Percentiles rank a stretch among this genome's conserved stretches.
phyloP scores from a whole-genome alignment of 2,329 filamentous ascomycete genomes.

The Coniochaeta sp. region DNA sequence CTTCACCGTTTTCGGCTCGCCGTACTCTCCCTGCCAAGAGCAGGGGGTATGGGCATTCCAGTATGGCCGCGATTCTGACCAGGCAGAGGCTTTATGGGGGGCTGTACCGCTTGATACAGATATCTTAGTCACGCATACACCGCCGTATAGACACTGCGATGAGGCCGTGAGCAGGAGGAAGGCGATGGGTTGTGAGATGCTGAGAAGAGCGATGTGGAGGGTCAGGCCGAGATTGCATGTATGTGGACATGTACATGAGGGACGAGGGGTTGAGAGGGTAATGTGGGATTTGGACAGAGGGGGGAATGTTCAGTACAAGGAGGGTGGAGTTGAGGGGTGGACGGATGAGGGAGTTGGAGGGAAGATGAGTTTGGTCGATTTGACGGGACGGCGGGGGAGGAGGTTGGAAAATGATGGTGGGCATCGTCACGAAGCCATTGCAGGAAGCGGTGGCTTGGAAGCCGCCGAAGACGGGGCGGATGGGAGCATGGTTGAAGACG shows the following conservation, averaged over 20 bases:
- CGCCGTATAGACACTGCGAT: conserved; percentile 54
- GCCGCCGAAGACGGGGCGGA: not conserved
- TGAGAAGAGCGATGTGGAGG: conserved; percentile 49
- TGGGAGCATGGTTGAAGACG: not conserved
- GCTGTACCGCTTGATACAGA: conserved; percentile 54
- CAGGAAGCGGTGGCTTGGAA: not conserved
- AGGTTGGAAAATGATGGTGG: conserved; percentile 40
- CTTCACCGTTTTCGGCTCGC: conserved; percentile 66
- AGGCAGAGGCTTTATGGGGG: conserved; percentile 43
- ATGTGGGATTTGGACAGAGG: conserved; percentile 45
- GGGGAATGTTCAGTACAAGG: conserved; percentile 32
- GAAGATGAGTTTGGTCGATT: conserved; percentile 57
- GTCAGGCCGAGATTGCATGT: conserved; percentile 58
- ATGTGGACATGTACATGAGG: conserved; percentile 67
- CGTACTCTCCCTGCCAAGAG: conserved; percentile 44
- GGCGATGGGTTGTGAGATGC: conserved; percentile 50
- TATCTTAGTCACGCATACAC: conserved; percentile 65
- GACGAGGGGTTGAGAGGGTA: conserved; percentile 55
- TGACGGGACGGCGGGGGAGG: conserved; percentile 37
- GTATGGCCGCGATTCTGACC: conserved; percentile 33
- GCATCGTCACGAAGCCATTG: not conserved
- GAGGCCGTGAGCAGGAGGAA: conserved; percentile 25
- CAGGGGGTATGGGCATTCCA: conserved; percentile 59
- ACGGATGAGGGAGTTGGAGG: conserved; percentile 50
- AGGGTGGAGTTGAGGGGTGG: conserved; percentile 41